A percentile compares a stretch with the other conserved stretches of the same genome.
Evolutionary conservation across 2,329 filamentous ascomycete species (phyloP).

Genomic region (Fusarium ambrosium): DNA sequence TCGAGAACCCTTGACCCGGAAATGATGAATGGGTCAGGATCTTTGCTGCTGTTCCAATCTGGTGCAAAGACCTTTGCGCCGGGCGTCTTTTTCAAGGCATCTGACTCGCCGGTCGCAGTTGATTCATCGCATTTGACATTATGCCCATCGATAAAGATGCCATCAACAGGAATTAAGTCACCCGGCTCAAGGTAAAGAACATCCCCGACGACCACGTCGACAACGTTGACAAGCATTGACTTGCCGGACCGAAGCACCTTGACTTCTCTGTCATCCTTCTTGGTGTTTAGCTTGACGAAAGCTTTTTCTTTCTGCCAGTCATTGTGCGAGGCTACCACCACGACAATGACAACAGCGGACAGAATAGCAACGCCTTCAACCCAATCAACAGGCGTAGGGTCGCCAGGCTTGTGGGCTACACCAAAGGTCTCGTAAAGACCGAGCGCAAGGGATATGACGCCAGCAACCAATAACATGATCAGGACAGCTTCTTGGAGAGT

Average conservation of each 20-base stretch:
- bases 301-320: conserved; percentile 77
- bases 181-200: conserved; percentile 76
- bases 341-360: conserved; percentile 73
- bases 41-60: conserved; percentile 60
- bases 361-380: conserved; percentile 76
- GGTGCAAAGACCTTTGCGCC: conserved; percentile 51
- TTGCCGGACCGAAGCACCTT: conserved; percentile 76
- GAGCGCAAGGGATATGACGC: conserved; percentile 73
- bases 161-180: conserved; percentile 77
- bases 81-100: conserved; percentile 75
- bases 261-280: conserved; percentile 74
- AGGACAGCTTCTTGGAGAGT: conserved; percentile 60
- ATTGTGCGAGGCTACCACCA: conserved; percentile 72
- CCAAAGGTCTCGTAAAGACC: conserved; percentile 76
- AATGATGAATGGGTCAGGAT: conserved; percentile 74
- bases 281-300: conserved; percentile 71
- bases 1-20: conserved; percentile 66
- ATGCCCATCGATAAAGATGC: conserved; percentile 71
- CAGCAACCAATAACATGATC: conserved; percentile 74
- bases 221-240: conserved; percentile 71
- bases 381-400: conserved; percentile 66
- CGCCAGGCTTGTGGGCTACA: conserved; percentile 52
- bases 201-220: conserved; percentile 77
- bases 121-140: conserved; percentile 75
- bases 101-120: conserved; percentile 78